These are phyloP conservation scores for Cavenderia fasciculata DNA, from an alignment of 78 protist species.

Conservation along the genomic window DNA sequence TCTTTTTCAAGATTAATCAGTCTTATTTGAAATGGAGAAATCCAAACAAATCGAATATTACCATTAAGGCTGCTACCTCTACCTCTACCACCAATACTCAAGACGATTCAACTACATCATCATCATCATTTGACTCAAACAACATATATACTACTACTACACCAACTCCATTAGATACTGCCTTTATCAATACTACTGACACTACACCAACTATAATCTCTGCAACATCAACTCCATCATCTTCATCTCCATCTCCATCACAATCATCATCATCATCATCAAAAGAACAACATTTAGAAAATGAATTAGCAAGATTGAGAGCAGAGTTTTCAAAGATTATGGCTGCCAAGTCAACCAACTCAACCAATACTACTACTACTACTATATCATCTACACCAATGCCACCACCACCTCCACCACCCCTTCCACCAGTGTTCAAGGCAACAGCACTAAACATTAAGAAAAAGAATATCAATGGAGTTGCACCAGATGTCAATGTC, in stretches of 20 bases:
- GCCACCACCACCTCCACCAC: slow-evolving; percentile 22
- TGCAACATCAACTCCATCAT: background rate
- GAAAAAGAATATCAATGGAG: background rate
- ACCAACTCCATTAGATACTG: background rate
- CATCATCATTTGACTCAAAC: no score
- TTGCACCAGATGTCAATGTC: background rate
- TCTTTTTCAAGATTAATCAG: slow-evolving; percentile 17
- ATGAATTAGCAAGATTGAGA: slow-evolving; percentile 17
- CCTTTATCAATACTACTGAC: background rate
- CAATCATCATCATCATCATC: background rate
- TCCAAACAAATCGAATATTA: background rate
- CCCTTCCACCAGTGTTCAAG: slow-evolving; percentile 3
- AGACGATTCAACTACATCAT: background rate
- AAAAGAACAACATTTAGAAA: slow-evolving; percentile 3
- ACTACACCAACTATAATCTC: background rate
- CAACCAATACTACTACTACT: background rate
- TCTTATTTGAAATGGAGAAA: no score
- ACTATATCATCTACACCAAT: background rate
- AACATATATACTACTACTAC: background rate
- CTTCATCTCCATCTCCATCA: background rate
- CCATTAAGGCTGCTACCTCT: background rate
- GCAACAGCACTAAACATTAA: background rate
- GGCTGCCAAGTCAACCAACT: background rate
- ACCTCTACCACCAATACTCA: background rate
- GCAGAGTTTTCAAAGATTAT: slow-evolving; percentile 6